Conservation (phyloP, 176 grass and related monocot genomes). For the Pontederia paniculata region DNA sequence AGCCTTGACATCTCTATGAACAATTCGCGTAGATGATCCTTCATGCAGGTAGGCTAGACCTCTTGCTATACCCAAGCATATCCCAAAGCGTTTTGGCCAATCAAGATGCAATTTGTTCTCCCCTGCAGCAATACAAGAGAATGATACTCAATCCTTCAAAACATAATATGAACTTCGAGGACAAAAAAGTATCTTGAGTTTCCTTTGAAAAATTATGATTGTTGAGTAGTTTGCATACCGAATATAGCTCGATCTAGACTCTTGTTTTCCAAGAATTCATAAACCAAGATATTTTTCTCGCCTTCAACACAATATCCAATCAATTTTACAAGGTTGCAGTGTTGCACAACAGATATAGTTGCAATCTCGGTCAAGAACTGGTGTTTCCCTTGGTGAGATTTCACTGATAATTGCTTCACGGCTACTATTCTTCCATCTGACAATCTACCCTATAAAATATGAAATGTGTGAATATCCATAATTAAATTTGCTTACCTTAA, state of each 20-base stretch:
- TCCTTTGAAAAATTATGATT: not conserved
- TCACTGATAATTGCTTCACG: slow-evolving; percentile 32
- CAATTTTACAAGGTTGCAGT: slow-evolving; percentile 26
- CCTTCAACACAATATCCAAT: slow-evolving; percentile 35
- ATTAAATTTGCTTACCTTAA: too few species aligned
- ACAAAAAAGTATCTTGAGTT: not conserved
- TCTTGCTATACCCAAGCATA: slow-evolving; percentile 33
- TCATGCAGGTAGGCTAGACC: slow-evolving; percentile 37
- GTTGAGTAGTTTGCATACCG: slow-evolving; percentile 7
- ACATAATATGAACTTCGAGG: too few species aligned
- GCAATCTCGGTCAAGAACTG: slow-evolving; percentile 41
- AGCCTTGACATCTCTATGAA: slow-evolving; percentile 24
- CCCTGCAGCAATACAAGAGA: slow-evolving; percentile 10
- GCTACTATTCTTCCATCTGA: slow-evolving; percentile 29
- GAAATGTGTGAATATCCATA: not conserved
- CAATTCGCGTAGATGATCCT: slow-evolving; percentile 27
- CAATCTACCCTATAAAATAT: slow-evolving; percentile 25
- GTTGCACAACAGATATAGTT: slow-evolving; percentile 38
- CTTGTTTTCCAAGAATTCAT: slow-evolving; percentile 38
- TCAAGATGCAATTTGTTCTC: slow-evolving; percentile 21
- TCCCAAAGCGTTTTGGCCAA: slow-evolving; percentile 34
- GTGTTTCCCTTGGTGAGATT: slow-evolving; percentile 34
- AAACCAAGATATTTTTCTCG: slow-evolving; percentile 30
- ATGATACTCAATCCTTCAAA: not conserved
- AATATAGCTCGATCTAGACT: slow-evolving; percentile 39